Evolutionary conservation across 768 basidiomycete genomes (phyloP).

Genomic region (Termitomyces sp.): DNA sequence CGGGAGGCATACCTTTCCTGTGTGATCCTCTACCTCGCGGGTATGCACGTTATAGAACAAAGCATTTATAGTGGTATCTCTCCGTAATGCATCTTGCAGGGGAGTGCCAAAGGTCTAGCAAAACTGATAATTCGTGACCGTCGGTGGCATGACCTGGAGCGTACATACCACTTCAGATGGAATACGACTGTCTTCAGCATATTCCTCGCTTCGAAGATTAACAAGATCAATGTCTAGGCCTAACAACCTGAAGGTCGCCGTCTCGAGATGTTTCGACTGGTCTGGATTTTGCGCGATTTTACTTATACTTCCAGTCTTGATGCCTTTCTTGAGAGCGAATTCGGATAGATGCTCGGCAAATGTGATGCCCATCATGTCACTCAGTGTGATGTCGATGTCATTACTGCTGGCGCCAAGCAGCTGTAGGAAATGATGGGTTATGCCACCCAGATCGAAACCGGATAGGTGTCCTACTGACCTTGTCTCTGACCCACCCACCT

Average conservation of each 20-base stretch:
- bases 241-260: slow-evolving; percentile 79
- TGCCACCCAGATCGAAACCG: background rate
- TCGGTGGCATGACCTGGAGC: background rate
- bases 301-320: slow-evolving; percentile 59
- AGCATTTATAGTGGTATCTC: slow-evolving; percentile 95
- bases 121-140: background rate
- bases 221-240: slow-evolving; percentile 90
- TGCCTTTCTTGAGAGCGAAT: slow-evolving; percentile 51
- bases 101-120: slow-evolving; percentile 88
- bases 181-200: slow-evolving; percentile 84
- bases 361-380: slow-evolving; percentile 82
- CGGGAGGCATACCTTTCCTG: slow-evolving; percentile 54
- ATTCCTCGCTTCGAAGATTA: slow-evolving; percentile 90
- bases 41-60: slow-evolving; percentile 96
- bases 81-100: slow-evolving; percentile 80
- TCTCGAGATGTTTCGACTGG: slow-evolving; percentile 97
- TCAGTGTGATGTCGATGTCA: slow-evolving; percentile 92
- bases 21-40: slow-evolving; percentile 81
- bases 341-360: slow-evolving; percentile 80
- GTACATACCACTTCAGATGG: slow-evolving; percentile 77
- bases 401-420: slow-evolving; percentile 77
- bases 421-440: slow-evolving; percentile 34
- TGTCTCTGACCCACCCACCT: slow-evolving; percentile 98
- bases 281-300: slow-evolving; percentile 94
- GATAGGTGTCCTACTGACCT: slow-evolving; percentile 49